A percentile compares a stretch with the other conserved stretches of the same genome.
These are phyloP conservation scores for Cytospora schulzeri DNA, from an alignment of 2,329 filamentous ascomycete species.

Conservation along the genomic window DNA sequence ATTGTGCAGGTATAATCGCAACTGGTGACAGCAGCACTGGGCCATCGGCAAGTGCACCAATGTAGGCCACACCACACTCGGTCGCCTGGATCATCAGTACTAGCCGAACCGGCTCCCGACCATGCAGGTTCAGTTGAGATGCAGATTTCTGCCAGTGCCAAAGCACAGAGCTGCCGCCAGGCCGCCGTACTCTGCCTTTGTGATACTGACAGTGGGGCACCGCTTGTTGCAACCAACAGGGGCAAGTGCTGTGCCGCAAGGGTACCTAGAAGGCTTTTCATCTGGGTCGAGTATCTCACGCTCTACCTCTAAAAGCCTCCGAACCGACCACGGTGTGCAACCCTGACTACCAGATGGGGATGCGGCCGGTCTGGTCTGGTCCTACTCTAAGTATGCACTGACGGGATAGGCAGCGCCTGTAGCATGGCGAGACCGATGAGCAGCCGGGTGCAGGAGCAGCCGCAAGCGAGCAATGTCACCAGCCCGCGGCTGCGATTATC, in stretches of 20 bases:
- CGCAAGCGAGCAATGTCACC: constrained; percentile 14
- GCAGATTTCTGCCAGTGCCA: background rate
- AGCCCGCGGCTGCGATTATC: constrained; percentile 26
- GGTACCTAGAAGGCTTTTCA: constrained; percentile 16
- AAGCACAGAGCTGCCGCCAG: background rate
- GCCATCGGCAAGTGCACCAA: background rate
- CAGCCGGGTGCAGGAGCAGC: constrained; percentile 5
- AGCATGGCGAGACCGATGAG: constrained; percentile 6
- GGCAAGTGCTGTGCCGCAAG: constrained; percentile 21
- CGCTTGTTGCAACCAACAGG: constrained; percentile 21
- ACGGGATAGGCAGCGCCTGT: background rate
- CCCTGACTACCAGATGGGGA: constrained; percentile 12
- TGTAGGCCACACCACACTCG: background rate
- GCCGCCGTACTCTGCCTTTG: background rate
- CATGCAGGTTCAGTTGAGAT: constrained; percentile 21
- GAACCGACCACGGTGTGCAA: background rate
- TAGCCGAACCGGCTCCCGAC: constrained; percentile 17
- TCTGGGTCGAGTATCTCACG: constrained; percentile 1
- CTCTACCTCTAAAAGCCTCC: background rate
- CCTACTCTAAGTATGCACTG: background rate
- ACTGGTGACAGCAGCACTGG: background rate
- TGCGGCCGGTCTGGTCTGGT: constrained; percentile 18
- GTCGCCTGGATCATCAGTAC: constrained; percentile 4
- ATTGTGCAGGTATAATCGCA: background rate
- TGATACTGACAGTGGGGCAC: constrained; percentile 16